Percentiles rank a stretch among this genome's conserved stretches.
phyloP scores from a whole-genome alignment of 108 stramenopile species.

The Cyclotella kingstonii region DNA sequence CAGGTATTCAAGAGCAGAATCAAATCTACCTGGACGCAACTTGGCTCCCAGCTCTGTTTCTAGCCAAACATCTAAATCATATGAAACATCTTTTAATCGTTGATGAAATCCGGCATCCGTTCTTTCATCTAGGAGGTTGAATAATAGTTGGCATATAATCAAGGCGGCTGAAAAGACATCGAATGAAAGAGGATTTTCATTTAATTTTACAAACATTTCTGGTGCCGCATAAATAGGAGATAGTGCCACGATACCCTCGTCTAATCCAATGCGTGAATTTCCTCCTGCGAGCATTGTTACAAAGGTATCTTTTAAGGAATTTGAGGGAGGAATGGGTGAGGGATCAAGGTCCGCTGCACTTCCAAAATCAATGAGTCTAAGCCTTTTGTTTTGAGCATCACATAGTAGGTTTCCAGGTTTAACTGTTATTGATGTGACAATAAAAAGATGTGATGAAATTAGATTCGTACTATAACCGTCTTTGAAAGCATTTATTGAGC shows the following conservation, averaged over 20 bases:
- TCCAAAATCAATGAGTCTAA: slow-evolving; percentile 77
- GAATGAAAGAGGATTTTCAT: slow-evolving; percentile 45
- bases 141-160: slow-evolving; percentile 72
- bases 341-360: slow-evolving; percentile 77
- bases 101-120: slow-evolving; percentile 76
- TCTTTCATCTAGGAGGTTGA: slow-evolving; percentile 73
- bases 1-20: slow-evolving; percentile 59
- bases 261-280: slow-evolving; percentile 50
- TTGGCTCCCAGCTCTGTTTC: slow-evolving; percentile 51
- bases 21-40: slow-evolving; percentile 59
- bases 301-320: no score
- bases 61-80: slow-evolving; percentile 72
- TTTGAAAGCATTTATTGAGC: no score
- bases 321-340: slow-evolving; percentile 9
- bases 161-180: slow-evolving; percentile 71
- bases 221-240: slow-evolving; percentile 79
- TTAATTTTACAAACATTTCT: slow-evolving; percentile 54
- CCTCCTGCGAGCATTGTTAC: no score
- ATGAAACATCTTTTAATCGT: slow-evolving; percentile 58
- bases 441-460: background rate
- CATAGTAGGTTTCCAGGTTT: slow-evolving; percentile 75
- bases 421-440: slow-evolving; percentile 14
- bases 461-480: background rate
- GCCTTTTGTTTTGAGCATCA: slow-evolving; percentile 17
- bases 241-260: slow-evolving; percentile 56